Conservation (phyloP, 2,329 filamentous ascomycete genomes). For the Aphanocladium album region DNA sequence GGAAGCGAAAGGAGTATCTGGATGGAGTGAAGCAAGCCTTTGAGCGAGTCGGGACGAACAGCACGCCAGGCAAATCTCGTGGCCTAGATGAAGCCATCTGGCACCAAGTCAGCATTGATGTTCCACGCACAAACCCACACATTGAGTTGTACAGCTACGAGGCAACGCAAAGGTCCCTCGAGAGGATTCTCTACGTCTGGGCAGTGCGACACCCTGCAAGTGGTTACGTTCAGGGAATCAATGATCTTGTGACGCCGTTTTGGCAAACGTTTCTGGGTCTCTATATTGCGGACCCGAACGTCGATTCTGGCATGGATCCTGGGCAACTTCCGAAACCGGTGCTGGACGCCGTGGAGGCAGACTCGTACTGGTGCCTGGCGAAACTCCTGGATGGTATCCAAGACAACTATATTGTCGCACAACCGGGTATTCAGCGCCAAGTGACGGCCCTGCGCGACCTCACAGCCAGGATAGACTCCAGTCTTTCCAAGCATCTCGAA, state of each 20-base stretch:
- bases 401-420: constrained; percentile 97
- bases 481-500: constrained; percentile 82
- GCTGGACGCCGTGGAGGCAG: constrained; percentile 92
- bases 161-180: constrained; percentile 87
- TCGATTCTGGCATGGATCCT: constrained; percentile 93
- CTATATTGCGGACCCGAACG: constrained; percentile 90
- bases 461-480: constrained; percentile 81
- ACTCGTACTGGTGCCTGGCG: constrained; percentile 97
- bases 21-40: constrained; percentile 78
- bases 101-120: constrained; percentile 99
- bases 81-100: constrained; percentile 95
- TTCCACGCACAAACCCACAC: constrained; percentile 92
- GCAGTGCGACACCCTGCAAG: constrained; percentile 95
- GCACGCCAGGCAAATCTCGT: constrained; percentile 41
- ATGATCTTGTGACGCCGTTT: constrained; percentile 94
- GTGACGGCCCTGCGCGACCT: constrained; percentile 84
- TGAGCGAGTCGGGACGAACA: constrained; percentile 54
- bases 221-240: constrained; percentile 97
- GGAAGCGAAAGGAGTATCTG: constrained; percentile 93
- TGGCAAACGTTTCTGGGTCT: constrained; percentile 95
- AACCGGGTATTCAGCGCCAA: constrained; percentile 93
- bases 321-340: constrained; percentile 88
- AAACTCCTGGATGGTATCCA: constrained; percentile 98
- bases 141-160: constrained; percentile 93
- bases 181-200: constrained; percentile 95